Conservation (phyloP, 2,329 filamentous ascomycete species). For the Fusarium sp. region DNA sequence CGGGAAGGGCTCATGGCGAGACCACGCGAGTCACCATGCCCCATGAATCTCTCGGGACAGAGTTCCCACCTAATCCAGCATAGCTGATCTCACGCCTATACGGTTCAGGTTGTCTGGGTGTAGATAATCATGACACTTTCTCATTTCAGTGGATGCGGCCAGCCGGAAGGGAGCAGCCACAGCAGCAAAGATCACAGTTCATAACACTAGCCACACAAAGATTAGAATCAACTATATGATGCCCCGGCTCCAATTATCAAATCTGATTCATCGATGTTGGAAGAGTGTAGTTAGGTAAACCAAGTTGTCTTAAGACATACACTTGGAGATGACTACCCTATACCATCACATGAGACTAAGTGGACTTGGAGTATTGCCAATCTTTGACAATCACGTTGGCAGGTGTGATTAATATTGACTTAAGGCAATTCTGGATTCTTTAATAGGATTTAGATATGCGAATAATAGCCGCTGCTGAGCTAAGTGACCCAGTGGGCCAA, state of each 20-base stretch:
- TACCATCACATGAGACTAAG: not conserved
- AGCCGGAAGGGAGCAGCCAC: not conserved
- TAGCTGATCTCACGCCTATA: not conserved
- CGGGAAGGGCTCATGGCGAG: not conserved
- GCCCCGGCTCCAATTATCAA: not conserved
- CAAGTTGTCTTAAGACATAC: not conserved
- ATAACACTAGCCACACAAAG: not conserved
- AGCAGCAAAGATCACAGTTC: not conserved
- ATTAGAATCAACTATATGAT: too few species aligned
- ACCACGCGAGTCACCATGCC: not conserved
- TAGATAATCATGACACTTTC: not conserved
- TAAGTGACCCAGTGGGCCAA: not conserved
- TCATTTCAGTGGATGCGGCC: not conserved
- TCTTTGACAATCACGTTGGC: not conserved
- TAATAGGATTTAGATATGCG: not conserved
- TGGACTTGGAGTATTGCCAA: not conserved
- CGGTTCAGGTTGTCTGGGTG: too few species aligned
- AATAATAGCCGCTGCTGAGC: not conserved
- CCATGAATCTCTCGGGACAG: not conserved
- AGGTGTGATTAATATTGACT: not conserved
- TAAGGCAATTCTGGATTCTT: not conserved
- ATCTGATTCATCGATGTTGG: not conserved
- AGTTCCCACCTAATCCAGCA: too few species aligned
- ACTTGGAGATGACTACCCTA: not conserved
- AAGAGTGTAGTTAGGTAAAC: not conserved